phyloP scores from a whole-genome alignment of 495 filamentous ascomycete species.

The Achaetomiella virescens region DNA sequence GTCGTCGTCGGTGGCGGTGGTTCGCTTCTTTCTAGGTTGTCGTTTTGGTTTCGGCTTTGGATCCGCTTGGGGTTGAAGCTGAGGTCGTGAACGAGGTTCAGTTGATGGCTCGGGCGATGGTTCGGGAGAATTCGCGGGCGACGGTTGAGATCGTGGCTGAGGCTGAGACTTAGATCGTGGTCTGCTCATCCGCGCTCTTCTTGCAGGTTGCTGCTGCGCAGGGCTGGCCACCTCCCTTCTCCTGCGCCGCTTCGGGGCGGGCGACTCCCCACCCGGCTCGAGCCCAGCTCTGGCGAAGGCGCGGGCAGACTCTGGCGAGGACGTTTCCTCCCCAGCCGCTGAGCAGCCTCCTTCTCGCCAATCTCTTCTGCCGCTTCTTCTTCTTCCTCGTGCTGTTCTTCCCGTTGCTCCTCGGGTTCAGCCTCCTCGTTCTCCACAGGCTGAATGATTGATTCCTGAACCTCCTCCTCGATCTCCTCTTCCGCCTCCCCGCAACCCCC shows the following conservation, averaged over 20 bases:
- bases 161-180: neutral
- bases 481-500: constrained; percentile 3
- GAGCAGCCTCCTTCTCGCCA: constrained; percentile 31
- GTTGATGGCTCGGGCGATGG: constrained; percentile 1
- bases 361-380: constrained; percentile 20
- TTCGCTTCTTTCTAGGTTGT: constrained; percentile 11
- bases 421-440: constrained; percentile 12
- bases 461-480: neutral
- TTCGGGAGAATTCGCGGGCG: neutral
- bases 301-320: constrained; percentile 27
- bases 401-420: constrained; percentile 20
- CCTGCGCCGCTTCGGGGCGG: constrained; percentile 30
- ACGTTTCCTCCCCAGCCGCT: constrained; percentile 32
- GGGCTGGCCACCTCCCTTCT: constrained; percentile 27
- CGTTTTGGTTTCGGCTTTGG: constrained; percentile 19
- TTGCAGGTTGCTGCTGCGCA: constrained; percentile 30
- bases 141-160: neutral
- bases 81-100: neutral
- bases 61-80: constrained; percentile 15
- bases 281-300: constrained; percentile 28
- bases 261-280: constrained; percentile 18
- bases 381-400: constrained; percentile 19
- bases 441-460: constrained; percentile 18
- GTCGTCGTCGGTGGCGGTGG: constrained; percentile 17
- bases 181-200: neutral